A percentile compares a stretch with the other conserved stretches of the same genome.
These are phyloP conservation scores for Leishmania braziliensis DNA, from an alignment of 208 protist genomes.

Conservation along the genomic window DNA sequence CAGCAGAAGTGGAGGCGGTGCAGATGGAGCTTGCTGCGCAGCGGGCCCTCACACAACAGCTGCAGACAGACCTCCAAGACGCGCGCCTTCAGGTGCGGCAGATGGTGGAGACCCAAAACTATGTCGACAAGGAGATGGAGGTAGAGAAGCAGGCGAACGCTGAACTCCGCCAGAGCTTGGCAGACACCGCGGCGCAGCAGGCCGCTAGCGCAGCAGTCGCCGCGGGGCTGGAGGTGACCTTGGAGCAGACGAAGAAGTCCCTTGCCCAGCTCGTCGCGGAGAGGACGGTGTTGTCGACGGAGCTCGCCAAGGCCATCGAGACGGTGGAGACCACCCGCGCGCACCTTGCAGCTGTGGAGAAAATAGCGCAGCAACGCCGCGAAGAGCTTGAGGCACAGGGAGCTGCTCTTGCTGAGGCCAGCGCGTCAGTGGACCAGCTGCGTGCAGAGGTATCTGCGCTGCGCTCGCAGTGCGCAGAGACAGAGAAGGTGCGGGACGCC, in stretches of 20 bases:
- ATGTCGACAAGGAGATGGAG: slow-evolving; percentile 19
- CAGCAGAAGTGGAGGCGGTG: slow-evolving; percentile 12
- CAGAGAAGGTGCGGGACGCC: not conserved
- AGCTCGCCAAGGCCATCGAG: not conserved
- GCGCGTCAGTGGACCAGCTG: not conserved
- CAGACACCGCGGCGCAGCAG: slow-evolving; percentile 6
- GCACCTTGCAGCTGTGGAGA: not conserved
- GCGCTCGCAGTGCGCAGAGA: not conserved
- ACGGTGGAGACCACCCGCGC: not conserved
- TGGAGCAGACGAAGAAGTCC: not conserved
- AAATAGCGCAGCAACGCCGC: not conserved
- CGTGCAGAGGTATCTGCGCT: not conserved
- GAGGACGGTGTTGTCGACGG: not conserved
- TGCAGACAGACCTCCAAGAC: slow-evolving; percentile 10
- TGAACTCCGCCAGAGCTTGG: not conserved
- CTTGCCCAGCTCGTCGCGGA: slow-evolving; percentile 1
- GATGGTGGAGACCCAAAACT: slow-evolving; percentile 21
- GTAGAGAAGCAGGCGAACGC: not conserved
- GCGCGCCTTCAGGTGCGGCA: slow-evolving; percentile 4
- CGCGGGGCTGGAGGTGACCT: not conserved
- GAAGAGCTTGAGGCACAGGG: not conserved
- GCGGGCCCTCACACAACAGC: not conserved
- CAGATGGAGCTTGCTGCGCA: slow-evolving; percentile 9
- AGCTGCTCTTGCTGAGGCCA: not conserved
- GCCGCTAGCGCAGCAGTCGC: not conserved